phyloP scores from a whole-genome alignment of 306 rosid genomes.

The Canavalia ensiformis region DNA sequence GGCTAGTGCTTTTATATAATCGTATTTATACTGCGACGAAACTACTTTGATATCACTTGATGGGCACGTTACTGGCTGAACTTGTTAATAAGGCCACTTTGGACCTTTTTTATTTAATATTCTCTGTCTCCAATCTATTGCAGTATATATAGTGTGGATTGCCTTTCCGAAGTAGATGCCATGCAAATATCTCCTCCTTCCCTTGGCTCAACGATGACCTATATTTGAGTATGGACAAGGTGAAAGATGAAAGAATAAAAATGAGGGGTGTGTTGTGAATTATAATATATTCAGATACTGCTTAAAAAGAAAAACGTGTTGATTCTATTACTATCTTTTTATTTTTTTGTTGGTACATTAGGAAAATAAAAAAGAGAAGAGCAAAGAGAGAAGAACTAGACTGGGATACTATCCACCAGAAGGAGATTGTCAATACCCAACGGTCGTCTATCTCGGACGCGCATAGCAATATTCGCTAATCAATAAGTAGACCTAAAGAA shows the following conservation, averaged over 20 bases:
- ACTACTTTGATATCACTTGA: constrained; percentile 36
- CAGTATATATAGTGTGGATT: neutral
- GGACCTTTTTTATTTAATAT: constrained; percentile 35
- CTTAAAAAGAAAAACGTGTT: too few species aligned
- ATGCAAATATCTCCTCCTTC: constrained; percentile 9
- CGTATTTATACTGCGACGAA: constrained; percentile 36
- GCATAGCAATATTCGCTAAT: too few species aligned
- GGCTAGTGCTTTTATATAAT: constrained; percentile 35
- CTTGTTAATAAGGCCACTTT: constrained; percentile 46
- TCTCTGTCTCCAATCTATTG: constrained; percentile 37
- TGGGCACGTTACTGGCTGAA: constrained; percentile 27
- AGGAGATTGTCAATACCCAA: too few species aligned
- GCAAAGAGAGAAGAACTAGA: too few species aligned
- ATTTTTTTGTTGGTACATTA: too few species aligned
- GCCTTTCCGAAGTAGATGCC: neutral
- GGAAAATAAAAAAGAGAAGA: too few species aligned
- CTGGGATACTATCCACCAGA: too few species aligned
- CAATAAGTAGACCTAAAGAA: too few species aligned
- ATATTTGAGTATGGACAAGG: neutral
- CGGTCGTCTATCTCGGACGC: too few species aligned
- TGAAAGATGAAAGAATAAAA: neutral
- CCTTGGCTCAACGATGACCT: neutral
- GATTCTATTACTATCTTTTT: too few species aligned
- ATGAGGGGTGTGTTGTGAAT: neutral
- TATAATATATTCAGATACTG: too few species aligned